phyloP scores from a whole-genome alignment of 306 rosid species.

The Fragaria vesca region DNA sequence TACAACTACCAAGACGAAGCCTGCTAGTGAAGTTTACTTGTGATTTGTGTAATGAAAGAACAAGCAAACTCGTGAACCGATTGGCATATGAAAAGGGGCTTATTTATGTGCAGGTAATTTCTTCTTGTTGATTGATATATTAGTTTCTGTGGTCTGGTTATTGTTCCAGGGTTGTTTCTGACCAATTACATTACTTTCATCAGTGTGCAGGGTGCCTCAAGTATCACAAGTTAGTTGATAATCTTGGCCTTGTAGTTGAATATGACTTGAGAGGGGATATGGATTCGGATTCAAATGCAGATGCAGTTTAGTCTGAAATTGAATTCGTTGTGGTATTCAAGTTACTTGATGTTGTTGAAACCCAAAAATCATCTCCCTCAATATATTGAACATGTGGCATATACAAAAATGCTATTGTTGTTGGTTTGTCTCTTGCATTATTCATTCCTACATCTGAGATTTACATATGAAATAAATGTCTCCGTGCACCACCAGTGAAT shows the following conservation, averaged over 20 bases:
- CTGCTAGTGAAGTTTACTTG: constrained; percentile 82
- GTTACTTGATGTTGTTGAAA: constrained; percentile 23
- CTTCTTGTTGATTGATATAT: constrained; percentile 10
- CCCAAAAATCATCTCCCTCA: constrained; percentile 30
- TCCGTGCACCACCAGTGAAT: constrained; percentile 27
- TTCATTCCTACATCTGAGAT: constrained; percentile 28
- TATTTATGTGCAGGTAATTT: constrained; percentile 70
- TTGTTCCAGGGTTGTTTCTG: background rate
- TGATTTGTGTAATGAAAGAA: constrained; percentile 68
- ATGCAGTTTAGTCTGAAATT: constrained; percentile 42
- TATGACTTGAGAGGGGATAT: constrained; percentile 62
- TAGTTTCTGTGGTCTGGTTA: background rate
- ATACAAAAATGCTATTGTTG: constrained; percentile 7
- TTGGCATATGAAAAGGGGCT: constrained; percentile 82
- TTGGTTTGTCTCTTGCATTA: constrained; percentile 22
- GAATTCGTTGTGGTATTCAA: constrained; percentile 1
- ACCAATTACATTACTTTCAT: constrained; percentile 33
- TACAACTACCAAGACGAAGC: constrained; percentile 78
- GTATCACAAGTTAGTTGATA: constrained; percentile 80
- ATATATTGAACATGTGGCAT: constrained; percentile 21
- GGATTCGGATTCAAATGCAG: constrained; percentile 37
- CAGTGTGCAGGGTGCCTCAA: constrained; percentile 84
- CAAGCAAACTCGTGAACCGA: constrained; percentile 70
- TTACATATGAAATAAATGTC: constrained; percentile 28
- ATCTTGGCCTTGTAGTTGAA: constrained; percentile 72